Conservation (phyloP, 139 green algal genomes). For the Eudorina sp. region DNA sequence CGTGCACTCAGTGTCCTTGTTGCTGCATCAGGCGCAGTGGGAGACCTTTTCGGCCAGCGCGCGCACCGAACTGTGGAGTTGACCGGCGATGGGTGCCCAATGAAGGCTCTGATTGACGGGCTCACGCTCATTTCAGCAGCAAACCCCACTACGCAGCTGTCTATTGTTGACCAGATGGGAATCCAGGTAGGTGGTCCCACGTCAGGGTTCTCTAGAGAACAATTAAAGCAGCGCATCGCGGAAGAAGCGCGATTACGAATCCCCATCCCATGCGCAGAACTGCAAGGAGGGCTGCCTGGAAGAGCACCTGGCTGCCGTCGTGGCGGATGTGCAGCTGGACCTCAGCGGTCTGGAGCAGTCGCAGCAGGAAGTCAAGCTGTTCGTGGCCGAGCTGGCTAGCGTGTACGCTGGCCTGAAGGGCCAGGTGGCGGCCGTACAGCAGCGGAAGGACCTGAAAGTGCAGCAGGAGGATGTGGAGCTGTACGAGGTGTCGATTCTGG, state of each 20-base stretch:
- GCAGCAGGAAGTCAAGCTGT: slow-evolving; percentile 45
- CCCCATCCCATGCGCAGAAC: too few relatives aligned
- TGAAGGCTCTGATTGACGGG: slow-evolving; percentile 9
- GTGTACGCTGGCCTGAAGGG: slow-evolving; percentile 26
- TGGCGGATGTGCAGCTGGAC: neutral
- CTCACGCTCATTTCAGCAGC: neutral
- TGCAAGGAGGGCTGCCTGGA: slow-evolving; percentile 45
- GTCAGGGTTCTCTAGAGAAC: too few relatives aligned
- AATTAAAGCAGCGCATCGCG: too few relatives aligned
- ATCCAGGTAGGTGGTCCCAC: slow-evolving; percentile 36
- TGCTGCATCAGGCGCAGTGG: neutral
- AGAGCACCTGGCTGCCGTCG: slow-evolving; percentile 18
- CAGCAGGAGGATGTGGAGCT: slow-evolving; percentile 40
- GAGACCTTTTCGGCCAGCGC: neutral
- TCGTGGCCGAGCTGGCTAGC: slow-evolving; percentile 54
- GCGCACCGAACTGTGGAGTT: slow-evolving; percentile 8
- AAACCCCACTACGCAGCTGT: slow-evolving; percentile 41
- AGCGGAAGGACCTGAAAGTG: slow-evolving; percentile 22
- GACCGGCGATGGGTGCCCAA: neutral
- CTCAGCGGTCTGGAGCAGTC: slow-evolving; percentile 37
- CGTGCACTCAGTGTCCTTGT: neutral
- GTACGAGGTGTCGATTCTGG: slow-evolving; percentile 58
- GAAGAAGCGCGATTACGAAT: too few relatives aligned
- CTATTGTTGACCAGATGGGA: slow-evolving; percentile 42
- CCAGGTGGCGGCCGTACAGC: slow-evolving; percentile 1